Evolutionary conservation across 169 alveolate genomes (phyloP).

Genomic region (Plasmodium reichenowi): DNA sequence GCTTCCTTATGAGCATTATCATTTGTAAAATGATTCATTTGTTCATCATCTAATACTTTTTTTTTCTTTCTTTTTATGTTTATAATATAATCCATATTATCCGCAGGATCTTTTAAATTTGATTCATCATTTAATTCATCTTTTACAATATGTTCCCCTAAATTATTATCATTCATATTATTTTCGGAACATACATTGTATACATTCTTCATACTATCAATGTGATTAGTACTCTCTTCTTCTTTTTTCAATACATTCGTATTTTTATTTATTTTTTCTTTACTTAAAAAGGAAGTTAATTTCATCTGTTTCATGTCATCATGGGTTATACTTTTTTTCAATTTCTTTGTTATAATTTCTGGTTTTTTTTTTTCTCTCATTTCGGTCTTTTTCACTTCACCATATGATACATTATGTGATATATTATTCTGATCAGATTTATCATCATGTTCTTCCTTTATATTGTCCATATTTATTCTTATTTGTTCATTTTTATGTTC

Average conservation of each 20-base stretch:
- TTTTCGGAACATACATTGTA: too few relatives aligned
- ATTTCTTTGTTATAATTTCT: constrained; percentile 37
- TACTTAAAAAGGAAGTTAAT: constrained; percentile 67
- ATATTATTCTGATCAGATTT: too few relatives aligned
- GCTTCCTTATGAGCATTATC: background rate
- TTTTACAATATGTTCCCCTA: background rate
- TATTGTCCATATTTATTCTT: too few relatives aligned
- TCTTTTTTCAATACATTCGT: constrained; percentile 6
- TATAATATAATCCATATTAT: background rate
- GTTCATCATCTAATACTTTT: constrained; percentile 57
- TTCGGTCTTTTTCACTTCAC: constrained; percentile 12
- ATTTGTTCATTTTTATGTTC: too few relatives aligned
- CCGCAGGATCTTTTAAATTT: too few relatives aligned
- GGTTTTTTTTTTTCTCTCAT: constrained; percentile 15
- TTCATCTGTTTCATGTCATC: constrained; percentile 49
- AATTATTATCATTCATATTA: background rate
- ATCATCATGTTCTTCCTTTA: too few relatives aligned
- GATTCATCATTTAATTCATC: background rate
- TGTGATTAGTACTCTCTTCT: background rate
- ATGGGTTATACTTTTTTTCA: constrained; percentile 28
- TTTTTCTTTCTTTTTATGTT: constrained; percentile 43
- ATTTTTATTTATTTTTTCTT: constrained; percentile 37
- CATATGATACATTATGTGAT: background rate
- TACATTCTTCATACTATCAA: too few relatives aligned
- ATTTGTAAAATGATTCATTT: constrained; percentile 8